phyloP scores from a whole-genome alignment of 2,329 filamentous ascomycete species.

The Diaporthe ampelina region DNA sequence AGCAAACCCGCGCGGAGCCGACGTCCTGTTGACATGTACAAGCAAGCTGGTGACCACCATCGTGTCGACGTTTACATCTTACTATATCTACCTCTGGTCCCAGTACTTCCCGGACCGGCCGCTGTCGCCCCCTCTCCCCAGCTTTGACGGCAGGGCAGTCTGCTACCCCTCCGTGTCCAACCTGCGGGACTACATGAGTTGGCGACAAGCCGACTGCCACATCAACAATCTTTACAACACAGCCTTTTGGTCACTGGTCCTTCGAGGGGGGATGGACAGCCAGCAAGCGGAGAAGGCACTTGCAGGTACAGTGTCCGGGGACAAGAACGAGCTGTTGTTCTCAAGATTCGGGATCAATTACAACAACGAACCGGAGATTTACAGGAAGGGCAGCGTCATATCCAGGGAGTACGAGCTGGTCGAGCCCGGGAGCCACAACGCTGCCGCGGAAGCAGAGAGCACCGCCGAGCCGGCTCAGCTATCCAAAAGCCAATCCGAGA shows the following conservation, averaged over 20 bases:
- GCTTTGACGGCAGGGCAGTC: slow-evolving; percentile 93
- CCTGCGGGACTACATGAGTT: slow-evolving; percentile 94
- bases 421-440: slow-evolving; percentile 66
- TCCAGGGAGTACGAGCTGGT: slow-evolving; percentile 86
- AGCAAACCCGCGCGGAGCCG: not conserved
- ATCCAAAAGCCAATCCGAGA: slow-evolving; percentile 87
- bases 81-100: slow-evolving; percentile 88
- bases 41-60: slow-evolving; percentile 94
- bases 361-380: slow-evolving; percentile 95
- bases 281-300: slow-evolving; percentile 86
- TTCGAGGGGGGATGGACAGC: slow-evolving; percentile 79
- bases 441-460: slow-evolving; percentile 61
- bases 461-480: slow-evolving; percentile 67
- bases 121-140: slow-evolving; percentile 82
- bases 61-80: slow-evolving; percentile 92
- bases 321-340: slow-evolving; percentile 98
- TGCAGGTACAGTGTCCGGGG: slow-evolving; percentile 83
- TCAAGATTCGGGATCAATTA: slow-evolving; percentile 93
- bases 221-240: slow-evolving; percentile 99
- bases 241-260: slow-evolving; percentile 91
- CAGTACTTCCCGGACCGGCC: slow-evolving; percentile 79
- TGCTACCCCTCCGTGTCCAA: slow-evolving; percentile 88
- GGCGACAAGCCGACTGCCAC: slow-evolving; percentile 97
- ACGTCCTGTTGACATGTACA: slow-evolving; percentile 37
- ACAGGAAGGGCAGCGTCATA: slow-evolving; percentile 91